Base-by-base conservation (phyloP, 2,329 filamentous ascomycete genomes). In the Cladosporium sp. region DNA sequence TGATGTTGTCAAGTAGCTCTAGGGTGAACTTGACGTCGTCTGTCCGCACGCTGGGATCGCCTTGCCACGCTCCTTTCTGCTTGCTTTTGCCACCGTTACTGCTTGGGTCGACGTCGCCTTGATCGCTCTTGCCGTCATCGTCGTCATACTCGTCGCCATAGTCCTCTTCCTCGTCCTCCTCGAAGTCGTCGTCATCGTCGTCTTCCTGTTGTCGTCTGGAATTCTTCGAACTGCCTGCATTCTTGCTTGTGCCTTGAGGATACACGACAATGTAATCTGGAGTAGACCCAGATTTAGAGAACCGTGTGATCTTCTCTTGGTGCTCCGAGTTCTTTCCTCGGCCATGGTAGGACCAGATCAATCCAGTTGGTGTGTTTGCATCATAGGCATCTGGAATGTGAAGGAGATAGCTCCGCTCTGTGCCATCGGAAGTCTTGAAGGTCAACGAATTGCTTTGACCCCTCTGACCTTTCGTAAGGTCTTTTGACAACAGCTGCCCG, bases 271-370 rank as follows among this genome's bases (percentile, higher is more conserved):
- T 80, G 4, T 77, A 76, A 32, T 82, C 66, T 12, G 78, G 77
- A 34, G 83, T 83, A 70, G 80, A 81, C 1, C 73, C 71, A 3
- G 76, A 70, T 59, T 84, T 80, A 4, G 80, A 81, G 69, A 84
- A 82, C 52, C 79, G 76, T 15, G 80, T 80, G 0, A 83, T 72
- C 1, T 70, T 65, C 69, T 82, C 79, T 67, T 83, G 76, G 5
- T 74, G 73, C 41, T 74, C 64, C 59, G 77, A 76, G 36, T 74
- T 70, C 51, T 78, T 75, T 24, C 71, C 72, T 2, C 79, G 75
- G 4, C 82, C 82, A 64, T 84, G 81, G 70, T 79, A 84, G 0
- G 81, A 82, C 49, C 84, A 76, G 51, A 83, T 81, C 34, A 84
- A 65, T 0, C 81, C 78, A 0, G 77, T 72, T 2, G 80, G 75